Evolutionary conservation across 179 eudicot genomes (phyloP).

Genomic region (Corrigiola litoralis): DNA sequence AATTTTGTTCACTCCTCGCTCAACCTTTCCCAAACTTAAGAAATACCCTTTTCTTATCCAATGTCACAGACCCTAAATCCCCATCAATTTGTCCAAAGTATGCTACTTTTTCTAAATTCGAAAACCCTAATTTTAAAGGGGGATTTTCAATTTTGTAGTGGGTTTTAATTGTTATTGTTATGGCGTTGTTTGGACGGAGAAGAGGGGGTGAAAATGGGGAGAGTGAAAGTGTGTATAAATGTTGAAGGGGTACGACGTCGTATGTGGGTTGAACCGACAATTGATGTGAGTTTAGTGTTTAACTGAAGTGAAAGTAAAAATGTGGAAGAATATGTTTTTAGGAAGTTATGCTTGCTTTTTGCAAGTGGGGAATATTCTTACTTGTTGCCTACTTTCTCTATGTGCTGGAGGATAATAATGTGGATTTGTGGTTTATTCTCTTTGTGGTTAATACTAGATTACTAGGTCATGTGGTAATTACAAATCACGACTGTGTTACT

Average conservation of each 20-base stretch:
- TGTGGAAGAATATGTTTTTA: not conserved
- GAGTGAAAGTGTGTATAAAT: not conserved
- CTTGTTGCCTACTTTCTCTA: too few species aligned
- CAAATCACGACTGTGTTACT: too few species aligned
- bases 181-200: too few species aligned
- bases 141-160: too few species aligned
- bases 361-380: not conserved
- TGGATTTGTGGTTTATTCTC: not conserved
- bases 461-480: too few species aligned
- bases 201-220: not conserved
- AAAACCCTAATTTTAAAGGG: too few species aligned
- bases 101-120: too few species aligned
- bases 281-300: not conserved
- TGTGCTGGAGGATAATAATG: not conserved
- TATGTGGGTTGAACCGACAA: constrained; percentile 14
- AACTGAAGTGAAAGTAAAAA: not conserved
- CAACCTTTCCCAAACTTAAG: not conserved
- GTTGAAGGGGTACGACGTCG: constrained; percentile 18
- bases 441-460: too few species aligned
- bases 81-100: not conserved
- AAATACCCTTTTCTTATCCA: not conserved
- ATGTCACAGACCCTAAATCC: constrained; percentile 16
- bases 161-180: too few species aligned
- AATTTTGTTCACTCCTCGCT: constrained; percentile 21
- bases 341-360: not conserved